These are phyloP conservation scores for Lipomyces kockii DNA, from an alignment of 805 yeast species.

Conservation along the genomic window DNA sequence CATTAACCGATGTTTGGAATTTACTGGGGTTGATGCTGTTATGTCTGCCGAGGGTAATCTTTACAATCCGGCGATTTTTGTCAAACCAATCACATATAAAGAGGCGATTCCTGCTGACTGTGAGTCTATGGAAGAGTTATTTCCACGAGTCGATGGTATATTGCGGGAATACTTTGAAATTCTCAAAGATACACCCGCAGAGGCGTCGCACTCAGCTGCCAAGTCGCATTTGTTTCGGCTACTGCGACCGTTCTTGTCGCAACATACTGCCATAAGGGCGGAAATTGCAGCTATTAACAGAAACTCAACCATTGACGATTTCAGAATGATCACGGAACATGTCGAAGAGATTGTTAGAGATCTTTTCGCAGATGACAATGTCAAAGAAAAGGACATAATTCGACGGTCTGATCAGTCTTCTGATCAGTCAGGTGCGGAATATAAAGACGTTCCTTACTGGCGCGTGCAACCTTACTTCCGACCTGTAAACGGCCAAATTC, in stretches of 20 bases:
- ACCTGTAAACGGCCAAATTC: slow-evolving; percentile 69
- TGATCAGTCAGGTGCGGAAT: slow-evolving; percentile 78
- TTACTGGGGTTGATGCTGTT: slow-evolving; percentile 80
- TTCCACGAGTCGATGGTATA: slow-evolving; percentile 83
- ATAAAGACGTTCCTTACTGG: slow-evolving; percentile 89
- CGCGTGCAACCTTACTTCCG: slow-evolving; percentile 95
- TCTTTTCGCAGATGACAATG: slow-evolving; percentile 58
- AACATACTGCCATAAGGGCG: slow-evolving; percentile 78
- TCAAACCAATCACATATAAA: slow-evolving; percentile 17
- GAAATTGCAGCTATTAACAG: slow-evolving; percentile 61
- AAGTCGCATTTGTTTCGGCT: slow-evolving; percentile 91
- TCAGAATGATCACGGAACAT: slow-evolving; percentile 61
- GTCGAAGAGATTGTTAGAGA: slow-evolving; percentile 71
- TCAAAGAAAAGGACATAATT: slow-evolving; percentile 66
- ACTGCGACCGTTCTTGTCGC: slow-evolving; percentile 75
- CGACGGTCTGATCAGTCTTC: slow-evolving; percentile 53
- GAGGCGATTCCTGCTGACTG: slow-evolving; percentile 38
- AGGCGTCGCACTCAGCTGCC: slow-evolving; percentile 80
- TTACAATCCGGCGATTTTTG: slow-evolving; percentile 89
- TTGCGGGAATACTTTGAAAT: slow-evolving; percentile 88
- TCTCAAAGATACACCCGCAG: slow-evolving; percentile 62
- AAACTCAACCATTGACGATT: slow-evolving; percentile 49
- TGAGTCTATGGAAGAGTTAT: slow-evolving; percentile 63
- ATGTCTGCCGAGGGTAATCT: slow-evolving; percentile 98
- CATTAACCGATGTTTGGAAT: slow-evolving; percentile 66